Percentiles rank a stretch among this genome's conserved stretches.
Evolutionary conservation across 148 eudicot genomes (phyloP).

Genomic region (Cornus florida): DNA sequence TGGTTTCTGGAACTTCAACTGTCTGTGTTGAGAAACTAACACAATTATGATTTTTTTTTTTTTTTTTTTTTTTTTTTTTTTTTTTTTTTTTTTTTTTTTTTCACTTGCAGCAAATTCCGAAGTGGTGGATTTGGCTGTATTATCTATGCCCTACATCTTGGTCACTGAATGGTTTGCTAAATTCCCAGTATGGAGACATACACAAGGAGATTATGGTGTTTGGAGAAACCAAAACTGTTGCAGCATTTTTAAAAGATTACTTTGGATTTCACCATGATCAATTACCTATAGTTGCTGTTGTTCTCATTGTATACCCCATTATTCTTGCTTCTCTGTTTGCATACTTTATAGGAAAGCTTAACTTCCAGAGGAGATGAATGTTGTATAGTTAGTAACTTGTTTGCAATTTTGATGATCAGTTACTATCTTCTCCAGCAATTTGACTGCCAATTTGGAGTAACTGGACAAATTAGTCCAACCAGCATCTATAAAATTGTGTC

Average conservation of each 20-base stretch:
- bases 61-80: not conserved
- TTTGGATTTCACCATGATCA: slow-evolving; percentile 58
- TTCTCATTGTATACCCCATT: slow-evolving; percentile 54
- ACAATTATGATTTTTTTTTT: not conserved
- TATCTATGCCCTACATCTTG: slow-evolving; percentile 72
- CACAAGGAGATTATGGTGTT: slow-evolving; percentile 45
- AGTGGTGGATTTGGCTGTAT: slow-evolving; percentile 79
- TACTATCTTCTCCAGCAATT: no score
- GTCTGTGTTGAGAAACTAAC: no score
- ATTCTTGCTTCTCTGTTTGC: slow-evolving; percentile 55
- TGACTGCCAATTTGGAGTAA: no score
- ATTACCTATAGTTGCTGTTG: slow-evolving; percentile 45
- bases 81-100: not conserved
- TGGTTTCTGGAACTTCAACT: no score
- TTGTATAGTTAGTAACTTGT: not conserved
- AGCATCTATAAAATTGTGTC: no score
- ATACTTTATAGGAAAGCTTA: slow-evolving; percentile 53
- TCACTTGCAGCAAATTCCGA: slow-evolving; percentile 62
- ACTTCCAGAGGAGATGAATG: slow-evolving; percentile 66
- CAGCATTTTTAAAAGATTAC: slow-evolving; percentile 59
- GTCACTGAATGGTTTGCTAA: slow-evolving; percentile 56
- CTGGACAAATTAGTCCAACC: no score
- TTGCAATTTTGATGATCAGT: no score
- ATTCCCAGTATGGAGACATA: slow-evolving; percentile 73
- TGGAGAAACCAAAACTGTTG: slow-evolving; percentile 44